Percentiles rank a stretch among this genome's conserved stretches.
Evolutionary conservation across 2,329 filamentous ascomycete genomes (phyloP).

Genomic region (Acarospora socialis): DNA sequence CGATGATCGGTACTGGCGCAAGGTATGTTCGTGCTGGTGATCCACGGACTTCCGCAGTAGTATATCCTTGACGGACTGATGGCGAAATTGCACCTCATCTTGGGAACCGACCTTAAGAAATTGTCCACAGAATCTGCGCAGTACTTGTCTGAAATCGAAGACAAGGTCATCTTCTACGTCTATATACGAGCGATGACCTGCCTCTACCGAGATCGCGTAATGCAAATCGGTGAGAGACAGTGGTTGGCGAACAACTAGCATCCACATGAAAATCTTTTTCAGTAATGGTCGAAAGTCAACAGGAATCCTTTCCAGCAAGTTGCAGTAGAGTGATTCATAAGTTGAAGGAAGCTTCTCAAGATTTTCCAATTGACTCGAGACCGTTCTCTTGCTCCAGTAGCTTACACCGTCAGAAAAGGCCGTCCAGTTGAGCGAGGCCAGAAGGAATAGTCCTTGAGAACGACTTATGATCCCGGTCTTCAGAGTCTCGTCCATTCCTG

Average conservation of each 20-base stretch:
- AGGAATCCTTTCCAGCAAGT: not conserved
- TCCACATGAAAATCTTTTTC: slow-evolving; percentile 1
- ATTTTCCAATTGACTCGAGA: not conserved
- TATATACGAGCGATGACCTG: not conserved
- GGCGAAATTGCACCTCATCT: not conserved
- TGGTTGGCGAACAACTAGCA: not conserved
- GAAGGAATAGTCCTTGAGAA: too few relatives aligned
- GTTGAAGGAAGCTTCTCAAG: slow-evolving; percentile 1
- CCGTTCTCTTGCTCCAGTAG: not conserved
- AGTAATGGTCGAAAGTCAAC: not conserved
- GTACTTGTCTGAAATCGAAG: not conserved
- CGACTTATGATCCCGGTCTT: too few relatives aligned
- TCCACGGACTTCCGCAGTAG: too few relatives aligned
- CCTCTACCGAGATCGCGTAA: not conserved
- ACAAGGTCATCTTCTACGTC: slow-evolving; percentile 1
- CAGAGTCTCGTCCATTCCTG: too few relatives aligned
- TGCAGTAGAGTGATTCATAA: not conserved
- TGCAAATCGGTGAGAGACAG: slow-evolving; percentile 1
- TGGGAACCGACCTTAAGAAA: not conserved
- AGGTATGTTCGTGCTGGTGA: too few relatives aligned
- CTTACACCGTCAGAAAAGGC: not conserved
- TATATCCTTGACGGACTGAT: slow-evolving; percentile 1
- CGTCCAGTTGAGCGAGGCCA: not conserved
- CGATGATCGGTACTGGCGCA: too few relatives aligned
- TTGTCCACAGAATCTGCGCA: not conserved